Evolutionary conservation across 2,329 filamentous ascomycete genomes (phyloP), one percentile per base, ranked within the genome.

Genomic region (Fusarium hostae): DNA sequence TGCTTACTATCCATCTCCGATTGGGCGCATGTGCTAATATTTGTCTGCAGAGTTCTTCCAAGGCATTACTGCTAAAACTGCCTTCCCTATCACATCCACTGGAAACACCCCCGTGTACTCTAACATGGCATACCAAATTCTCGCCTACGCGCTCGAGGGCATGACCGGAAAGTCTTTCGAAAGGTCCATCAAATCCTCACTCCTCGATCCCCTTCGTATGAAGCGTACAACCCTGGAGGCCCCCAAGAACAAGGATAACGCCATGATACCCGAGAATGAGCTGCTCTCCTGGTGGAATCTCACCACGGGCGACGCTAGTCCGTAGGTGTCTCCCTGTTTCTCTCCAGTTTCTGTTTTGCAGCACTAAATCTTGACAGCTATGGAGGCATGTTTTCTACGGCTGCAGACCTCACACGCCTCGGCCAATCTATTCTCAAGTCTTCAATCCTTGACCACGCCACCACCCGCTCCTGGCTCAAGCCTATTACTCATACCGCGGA

Each of bases 61-160:
- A 1, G 34, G 28, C 8, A 39, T 68, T 5, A 35, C 28, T 11
- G 9, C 32, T 5, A n/a, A 28, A 1, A 32, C 6, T 10, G n/a
- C 20, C 10, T 61, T 51, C 3, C 63, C 63, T 1, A 35, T 63
- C 8, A 47, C 65, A 6, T 61, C 65, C 2, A 44, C 22, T 13
- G 45, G 15, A 8, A 68, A 52, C 28, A 68, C 59, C 2, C 65
- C 65, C 4, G 41, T 68, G 5, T 68, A 68, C 26, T 67, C 63
- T 1, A 68, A 68, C 8, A 11, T 45, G 0, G 65, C 63, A 3
- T 68, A 62, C 9, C 65, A 67, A 22, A 52, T 68, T 10, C 43
- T 68, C 2, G 44, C 65, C 16, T 68, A 68, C 16, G 65, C 63
- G 9, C 30, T 68, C 0, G 57, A 68, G 10, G 28, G 37, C 2